A percentile compares a stretch with the other conserved stretches of the same genome.
These are phyloP conservation scores for Thoreauomyces humboldtii DNA, from an alignment of 192 early-diverging fungal species.

Conservation along the genomic window DNA sequence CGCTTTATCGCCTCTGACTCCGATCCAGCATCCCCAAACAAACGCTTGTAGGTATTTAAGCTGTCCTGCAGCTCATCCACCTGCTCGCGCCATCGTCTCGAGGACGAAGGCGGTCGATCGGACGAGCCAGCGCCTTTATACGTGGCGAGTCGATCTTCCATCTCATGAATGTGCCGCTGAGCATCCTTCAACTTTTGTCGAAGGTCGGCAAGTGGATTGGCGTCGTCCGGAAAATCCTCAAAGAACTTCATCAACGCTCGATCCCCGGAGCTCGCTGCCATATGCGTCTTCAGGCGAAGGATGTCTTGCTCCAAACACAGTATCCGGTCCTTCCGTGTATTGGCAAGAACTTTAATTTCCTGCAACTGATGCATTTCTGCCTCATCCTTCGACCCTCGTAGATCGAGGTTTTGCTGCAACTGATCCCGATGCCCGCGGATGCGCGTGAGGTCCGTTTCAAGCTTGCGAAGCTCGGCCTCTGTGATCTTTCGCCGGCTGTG, in stretches of 20 bases:
- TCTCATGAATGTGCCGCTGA: not conserved
- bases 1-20: not conserved
- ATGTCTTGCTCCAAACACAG: slow-evolving; percentile 42
- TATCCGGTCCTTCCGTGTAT: slow-evolving; percentile 46
- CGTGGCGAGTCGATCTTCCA: no score
- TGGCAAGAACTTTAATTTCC: slow-evolving; percentile 38
- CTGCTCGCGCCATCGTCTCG: slow-evolving; percentile 40
- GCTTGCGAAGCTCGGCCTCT: slow-evolving; percentile 42
- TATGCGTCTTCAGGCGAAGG: slow-evolving; percentile 38
- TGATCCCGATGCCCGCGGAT: slow-evolving; percentile 43
- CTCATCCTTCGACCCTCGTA: slow-evolving; percentile 40
- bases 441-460: slow-evolving; percentile 43
- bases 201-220: slow-evolving; percentile 34
- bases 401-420: slow-evolving; percentile 37
- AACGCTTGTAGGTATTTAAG: slow-evolving; percentile 56
- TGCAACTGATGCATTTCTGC: slow-evolving; percentile 35
- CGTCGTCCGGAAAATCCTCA: slow-evolving; percentile 27
- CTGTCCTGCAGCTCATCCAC: slow-evolving; percentile 52
- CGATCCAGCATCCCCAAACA: slow-evolving; percentile 29
- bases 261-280: slow-evolving; percentile 37
- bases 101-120: no score
- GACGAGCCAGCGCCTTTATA: no score
- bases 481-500: slow-evolving; percentile 36
- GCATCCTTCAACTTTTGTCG: slow-evolving; percentile 27
- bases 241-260: slow-evolving; percentile 42